phyloP scores from a whole-genome alignment of 176 grass and related monocot species.

The Pontederia crassipes region DNA sequence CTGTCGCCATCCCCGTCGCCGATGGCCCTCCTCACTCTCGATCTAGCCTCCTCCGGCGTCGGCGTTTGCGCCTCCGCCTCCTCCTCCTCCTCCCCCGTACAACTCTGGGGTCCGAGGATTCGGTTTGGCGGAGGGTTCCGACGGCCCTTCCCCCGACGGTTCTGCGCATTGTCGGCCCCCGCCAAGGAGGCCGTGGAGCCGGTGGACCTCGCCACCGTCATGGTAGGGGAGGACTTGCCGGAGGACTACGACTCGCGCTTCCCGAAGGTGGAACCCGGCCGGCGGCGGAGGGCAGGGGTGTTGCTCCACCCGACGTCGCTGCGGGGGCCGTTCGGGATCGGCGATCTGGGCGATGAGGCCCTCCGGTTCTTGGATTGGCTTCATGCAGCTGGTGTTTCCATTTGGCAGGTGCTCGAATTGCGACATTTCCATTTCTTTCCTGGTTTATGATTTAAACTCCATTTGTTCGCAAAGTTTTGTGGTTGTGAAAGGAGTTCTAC shows the following conservation, averaged over 20 bases:
- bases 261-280: slow-evolving; percentile 32
- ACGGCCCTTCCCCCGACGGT: not conserved
- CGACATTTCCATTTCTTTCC: not conserved
- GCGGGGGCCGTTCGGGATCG: slow-evolving; percentile 57
- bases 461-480: not conserved
- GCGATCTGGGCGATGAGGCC: slow-evolving; percentile 64
- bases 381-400: slow-evolving; percentile 42
- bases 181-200: not conserved
- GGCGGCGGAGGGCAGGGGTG: slow-evolving; percentile 51
- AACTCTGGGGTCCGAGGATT: not conserved
- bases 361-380: slow-evolving; percentile 73
- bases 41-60: not conserved
- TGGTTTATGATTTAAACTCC: not conserved
- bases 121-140: not conserved
- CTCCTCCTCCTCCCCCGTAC: not conserved
- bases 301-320: slow-evolving; percentile 77
- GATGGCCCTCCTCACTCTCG: not conserved
- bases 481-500: not conserved
- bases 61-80: not conserved
- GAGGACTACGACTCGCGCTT: slow-evolving; percentile 57
- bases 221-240: slow-evolving; percentile 48
- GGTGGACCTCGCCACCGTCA: slow-evolving; percentile 18
- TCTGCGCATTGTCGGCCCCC: not conserved
- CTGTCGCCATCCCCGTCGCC: too few species aligned
- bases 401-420: slow-evolving; percentile 65